phyloP scores from a whole-genome alignment of 345 rosid genomes.

The Ceriops zippeliana region DNA sequence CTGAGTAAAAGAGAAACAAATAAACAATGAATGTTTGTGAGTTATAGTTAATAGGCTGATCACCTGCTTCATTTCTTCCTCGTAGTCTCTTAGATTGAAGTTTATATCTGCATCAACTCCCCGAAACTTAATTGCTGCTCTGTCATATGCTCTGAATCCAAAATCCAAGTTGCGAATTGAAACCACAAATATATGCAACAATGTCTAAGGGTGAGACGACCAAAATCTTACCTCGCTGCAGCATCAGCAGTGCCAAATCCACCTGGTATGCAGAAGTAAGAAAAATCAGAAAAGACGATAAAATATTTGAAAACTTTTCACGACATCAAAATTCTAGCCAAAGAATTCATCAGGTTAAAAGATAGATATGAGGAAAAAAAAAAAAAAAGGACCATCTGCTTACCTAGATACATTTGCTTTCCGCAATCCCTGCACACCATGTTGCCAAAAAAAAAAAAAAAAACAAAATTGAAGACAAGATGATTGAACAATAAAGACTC shows the following conservation, averaged over 20 bases:
- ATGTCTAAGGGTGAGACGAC: no score
- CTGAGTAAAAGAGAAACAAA: neutral
- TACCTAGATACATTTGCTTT: slow-evolving; percentile 33
- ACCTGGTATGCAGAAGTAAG: slow-evolving; percentile 4
- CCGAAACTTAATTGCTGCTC: slow-evolving; percentile 32
- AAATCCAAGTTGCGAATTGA: neutral
- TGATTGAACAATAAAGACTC: neutral
- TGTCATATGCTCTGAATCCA: slow-evolving; percentile 26
- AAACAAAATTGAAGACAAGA: neutral
- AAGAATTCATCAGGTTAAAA: no score
- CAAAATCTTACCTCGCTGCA: slow-evolving; percentile 26
- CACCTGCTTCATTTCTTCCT: slow-evolving; percentile 29
- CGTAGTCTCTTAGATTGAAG: slow-evolving; percentile 23
- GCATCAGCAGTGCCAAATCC: slow-evolving; percentile 30
- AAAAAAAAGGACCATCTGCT: neutral
- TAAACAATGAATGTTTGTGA: no score
- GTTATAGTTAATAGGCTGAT: neutral
- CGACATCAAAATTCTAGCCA: no score
- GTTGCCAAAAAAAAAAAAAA: neutral
- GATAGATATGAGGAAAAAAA: no score
- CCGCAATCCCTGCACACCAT: slow-evolving; percentile 31
- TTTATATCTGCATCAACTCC: slow-evolving; percentile 32
- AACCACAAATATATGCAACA: neutral
- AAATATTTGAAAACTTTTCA: neutral
- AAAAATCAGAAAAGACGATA: neutral